These are phyloP conservation scores for Aquilaria agallochum DNA, from an alignment of 441 rosid genomes.

Conservation along the genomic window DNA sequence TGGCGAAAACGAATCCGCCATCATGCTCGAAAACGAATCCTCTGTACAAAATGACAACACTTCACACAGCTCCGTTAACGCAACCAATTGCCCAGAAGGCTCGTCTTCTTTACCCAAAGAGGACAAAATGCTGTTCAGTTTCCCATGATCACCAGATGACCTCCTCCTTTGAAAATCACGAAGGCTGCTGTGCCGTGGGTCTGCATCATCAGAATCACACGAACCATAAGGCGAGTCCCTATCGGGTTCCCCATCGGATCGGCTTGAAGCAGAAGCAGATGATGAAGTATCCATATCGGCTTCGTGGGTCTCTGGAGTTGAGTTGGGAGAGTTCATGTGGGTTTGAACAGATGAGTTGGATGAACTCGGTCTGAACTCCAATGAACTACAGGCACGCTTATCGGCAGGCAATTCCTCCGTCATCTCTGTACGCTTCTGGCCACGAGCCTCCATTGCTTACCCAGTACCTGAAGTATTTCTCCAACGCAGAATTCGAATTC, in stretches of 20 bases:
- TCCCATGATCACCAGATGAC: slow-evolving; percentile 64
- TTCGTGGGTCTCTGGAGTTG: slow-evolving; percentile 37
- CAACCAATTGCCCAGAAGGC: slow-evolving; percentile 56
- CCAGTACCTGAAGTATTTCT: neutral
- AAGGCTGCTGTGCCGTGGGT: slow-evolving; percentile 45
- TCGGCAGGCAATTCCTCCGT: slow-evolving; percentile 86
- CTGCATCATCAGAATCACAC: slow-evolving; percentile 76
- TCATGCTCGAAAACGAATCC: slow-evolving; percentile 62
- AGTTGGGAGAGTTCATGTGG: slow-evolving; percentile 40
- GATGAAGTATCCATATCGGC: slow-evolving; percentile 91
- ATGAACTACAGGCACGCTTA: slow-evolving; percentile 89
- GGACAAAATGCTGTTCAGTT: slow-evolving; percentile 53
- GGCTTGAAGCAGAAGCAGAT: slow-evolving; percentile 78
- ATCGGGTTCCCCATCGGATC: slow-evolving; percentile 76
- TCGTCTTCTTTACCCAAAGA: slow-evolving; percentile 55
- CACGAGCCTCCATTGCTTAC: slow-evolving; percentile 64
- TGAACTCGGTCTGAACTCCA: slow-evolving; percentile 78
- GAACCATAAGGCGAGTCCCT: slow-evolving; percentile 78
- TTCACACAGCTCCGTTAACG: slow-evolving; percentile 89
- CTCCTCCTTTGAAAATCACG: slow-evolving; percentile 60
- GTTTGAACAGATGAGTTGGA: slow-evolving; percentile 68
- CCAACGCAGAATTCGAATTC: neutral
- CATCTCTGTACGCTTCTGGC: slow-evolving; percentile 84
- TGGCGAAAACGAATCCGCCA: slow-evolving; percentile 77
- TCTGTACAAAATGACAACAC: slow-evolving; percentile 86